Evolutionary conservation across 2,329 filamentous ascomycete genomes (phyloP), one percentile per base, ranked within the genome.

Genomic region (Aureobasidium uvarum): DNA sequence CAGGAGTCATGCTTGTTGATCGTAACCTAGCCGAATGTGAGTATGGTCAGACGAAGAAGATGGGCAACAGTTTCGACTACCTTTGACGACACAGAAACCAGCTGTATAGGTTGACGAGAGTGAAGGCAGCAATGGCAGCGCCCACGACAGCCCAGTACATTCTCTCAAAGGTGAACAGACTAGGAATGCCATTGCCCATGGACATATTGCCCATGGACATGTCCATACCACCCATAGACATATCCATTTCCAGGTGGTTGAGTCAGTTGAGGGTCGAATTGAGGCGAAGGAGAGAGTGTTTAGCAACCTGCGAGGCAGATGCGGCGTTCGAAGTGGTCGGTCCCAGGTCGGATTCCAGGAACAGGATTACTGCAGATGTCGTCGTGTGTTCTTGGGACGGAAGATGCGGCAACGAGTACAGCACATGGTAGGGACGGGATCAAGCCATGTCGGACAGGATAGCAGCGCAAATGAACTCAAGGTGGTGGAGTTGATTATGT

Each of bases 131-230:
- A 55, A 83, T 77, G 20, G 76, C 75, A 23, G 75, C 74, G 18
- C 79, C 81, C 4, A 85, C 77, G 2, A 83, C 78, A 0, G 78
- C 79, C 79, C 83, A 85, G 72, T 85, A 85, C 70, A 81, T 80
- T 56, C 79, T 77, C 68, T 83, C 83, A 62, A 84, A 75, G 33
- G 79, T 75, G 64, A 78, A 77, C 41, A 81, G 77, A 41, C 74
- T 74, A 8, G 81, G 81, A 36, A 81, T 72, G 54, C 78, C 79
- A 64, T 71, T 68, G 14, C 76, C 77, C 71, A 77, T 78, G 70
- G 76, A 73, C 80, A 79, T 80, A 59, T 70, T 72, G 65, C 75
- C 77, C 74, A 75, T 75, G 31, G 62, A 56, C 74, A 75, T 75
- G 69, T 73, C 72, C 78, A 78, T 79, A 36, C 64, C 67, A 39